Evolutionary conservation across 2,329 filamentous ascomycete species (phyloP), one percentile per base, ranked within the genome.

Genomic region (Dothiorella sarmentorum): DNA sequence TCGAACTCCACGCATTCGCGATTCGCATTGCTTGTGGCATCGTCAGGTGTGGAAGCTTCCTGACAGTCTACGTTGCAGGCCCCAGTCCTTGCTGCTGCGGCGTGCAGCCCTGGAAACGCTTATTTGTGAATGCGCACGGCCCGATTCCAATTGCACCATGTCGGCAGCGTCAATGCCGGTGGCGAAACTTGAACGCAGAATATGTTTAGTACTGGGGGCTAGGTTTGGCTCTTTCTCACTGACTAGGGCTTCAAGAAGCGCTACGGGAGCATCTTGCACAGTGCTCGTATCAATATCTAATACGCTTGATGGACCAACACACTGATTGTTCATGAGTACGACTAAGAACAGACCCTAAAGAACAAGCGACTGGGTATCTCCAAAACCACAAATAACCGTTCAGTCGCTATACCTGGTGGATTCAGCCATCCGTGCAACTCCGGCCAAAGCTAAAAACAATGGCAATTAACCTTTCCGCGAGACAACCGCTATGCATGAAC

Each of bases 301-400:
- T 33, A 22, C n/a, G 27, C 7, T 17, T 17, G 22, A 22, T 17
- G 27, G 11, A 5, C 22, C 42, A 15, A 24, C 13, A 20, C 20
- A 15, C 3, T 31, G 7, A 31, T 15, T 13, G 29, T n/a, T n/a
- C n/a, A n/a, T n/a, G n/a, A n/a, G n/a, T n/a, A n/a, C n/a, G n/a
- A n/a, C n/a, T n/a, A n/a, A n/a, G n/a, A n/a, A n/a, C n/a, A 18
- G 7, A 26, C 17, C 3, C 3, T 15, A 24, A 22, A 51, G n/a
- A 10, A 20, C 35, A 35, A 51, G 45, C 45, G 29, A 51, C 20
- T 24, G 45, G 45, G 45, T 51, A 51, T 51, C 45, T 51, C 31
- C 45, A 49, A 17, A 51, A 35, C 35, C 29, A 31, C 26, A 51
- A 51, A 27, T n/a, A n/a, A n/a, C n/a, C n/a, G n/a, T n/a, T n/a